Percentiles rank a stretch among this genome's conserved stretches.
These are phyloP conservation scores for Fusarium devonianum DNA, from an alignment of 2,329 filamentous ascomycete species.

Conservation along the genomic window DNA sequence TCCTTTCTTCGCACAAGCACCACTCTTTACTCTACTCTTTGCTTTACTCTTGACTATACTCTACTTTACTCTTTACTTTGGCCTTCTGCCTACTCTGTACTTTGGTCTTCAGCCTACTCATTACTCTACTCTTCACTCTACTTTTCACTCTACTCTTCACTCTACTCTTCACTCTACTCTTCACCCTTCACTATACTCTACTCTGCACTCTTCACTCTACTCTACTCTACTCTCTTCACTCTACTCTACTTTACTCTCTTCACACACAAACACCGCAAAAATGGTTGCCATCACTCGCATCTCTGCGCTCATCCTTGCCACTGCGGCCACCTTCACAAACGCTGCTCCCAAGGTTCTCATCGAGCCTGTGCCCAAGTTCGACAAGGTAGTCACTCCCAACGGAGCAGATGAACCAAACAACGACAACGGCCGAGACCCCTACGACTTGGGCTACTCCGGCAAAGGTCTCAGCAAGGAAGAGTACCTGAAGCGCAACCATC, in stretches of 20 bases:
- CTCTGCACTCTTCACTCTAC: neutral
- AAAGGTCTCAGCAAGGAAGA: slow-evolving; percentile 12
- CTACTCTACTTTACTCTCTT: neutral
- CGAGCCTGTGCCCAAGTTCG: neutral
- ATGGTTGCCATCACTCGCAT: neutral
- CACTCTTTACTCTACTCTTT: no score
- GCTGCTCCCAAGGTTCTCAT: neutral
- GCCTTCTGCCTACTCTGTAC: neutral
- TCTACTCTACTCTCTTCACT: neutral
- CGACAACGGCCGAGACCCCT: neutral
- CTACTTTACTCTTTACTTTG: neutral
- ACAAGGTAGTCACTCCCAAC: neutral
- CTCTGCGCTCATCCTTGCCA: neutral
- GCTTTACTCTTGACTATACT: neutral
- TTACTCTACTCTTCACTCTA: neutral
- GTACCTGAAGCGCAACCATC: slow-evolving; percentile 31
- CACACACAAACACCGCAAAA: neutral
- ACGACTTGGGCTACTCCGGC: neutral
- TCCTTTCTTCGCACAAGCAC: neutral
- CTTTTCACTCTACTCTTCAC: no score
- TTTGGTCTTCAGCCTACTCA: no score
- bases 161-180: neutral
- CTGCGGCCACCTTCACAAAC: neutral
- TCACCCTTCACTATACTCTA: neutral
- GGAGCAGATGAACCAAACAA: neutral